Evolutionary conservation across 176 grass and related monocot species (phyloP).

Genomic region (Zoysia pacifica): DNA sequence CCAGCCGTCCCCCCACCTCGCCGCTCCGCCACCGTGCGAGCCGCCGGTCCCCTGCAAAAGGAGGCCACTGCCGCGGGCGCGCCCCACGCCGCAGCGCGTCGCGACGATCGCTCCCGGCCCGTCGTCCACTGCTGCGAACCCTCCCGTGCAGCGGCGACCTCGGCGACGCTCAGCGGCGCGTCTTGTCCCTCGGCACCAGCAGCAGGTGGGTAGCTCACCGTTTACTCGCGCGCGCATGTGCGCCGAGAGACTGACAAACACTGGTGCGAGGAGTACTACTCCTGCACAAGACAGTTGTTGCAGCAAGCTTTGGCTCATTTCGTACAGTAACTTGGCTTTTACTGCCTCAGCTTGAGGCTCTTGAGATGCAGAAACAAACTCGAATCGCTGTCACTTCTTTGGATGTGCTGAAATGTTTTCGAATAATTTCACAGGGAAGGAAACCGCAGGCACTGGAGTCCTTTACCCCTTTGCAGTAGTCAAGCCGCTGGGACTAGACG

Average conservation of each 20-base stretch:
- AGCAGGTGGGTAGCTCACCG: constrained; percentile 51
- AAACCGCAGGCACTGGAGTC: constrained; percentile 36
- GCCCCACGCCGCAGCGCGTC: constrained; percentile 3
- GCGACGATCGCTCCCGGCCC: constrained; percentile 12
- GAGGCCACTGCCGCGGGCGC: neutral
- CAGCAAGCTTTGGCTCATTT: neutral
- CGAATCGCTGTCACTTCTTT: neutral
- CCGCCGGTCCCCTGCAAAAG: constrained; percentile 24
- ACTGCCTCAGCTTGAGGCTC: neutral
- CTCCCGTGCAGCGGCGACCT: neutral
- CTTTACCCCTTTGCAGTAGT: constrained; percentile 73
- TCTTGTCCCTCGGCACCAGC: constrained; percentile 25
- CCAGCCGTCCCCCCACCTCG: neutral
- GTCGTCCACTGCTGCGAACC: neutral
- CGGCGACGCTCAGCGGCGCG: neutral
- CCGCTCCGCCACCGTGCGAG: constrained; percentile 16
- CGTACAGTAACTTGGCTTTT: neutral
- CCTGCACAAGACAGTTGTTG: neutral
- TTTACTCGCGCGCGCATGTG: constrained; percentile 45
- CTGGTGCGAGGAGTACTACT: neutral
- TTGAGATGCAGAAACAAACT: no score
- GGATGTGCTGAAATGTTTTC: neutral
- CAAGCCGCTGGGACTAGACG: constrained; percentile 73
- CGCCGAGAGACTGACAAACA: constrained; percentile 4
- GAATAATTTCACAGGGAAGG: constrained; percentile 27